phyloP scores from a whole-genome alignment of 805 yeast species.

The Spathaspora gorwiae region DNA sequence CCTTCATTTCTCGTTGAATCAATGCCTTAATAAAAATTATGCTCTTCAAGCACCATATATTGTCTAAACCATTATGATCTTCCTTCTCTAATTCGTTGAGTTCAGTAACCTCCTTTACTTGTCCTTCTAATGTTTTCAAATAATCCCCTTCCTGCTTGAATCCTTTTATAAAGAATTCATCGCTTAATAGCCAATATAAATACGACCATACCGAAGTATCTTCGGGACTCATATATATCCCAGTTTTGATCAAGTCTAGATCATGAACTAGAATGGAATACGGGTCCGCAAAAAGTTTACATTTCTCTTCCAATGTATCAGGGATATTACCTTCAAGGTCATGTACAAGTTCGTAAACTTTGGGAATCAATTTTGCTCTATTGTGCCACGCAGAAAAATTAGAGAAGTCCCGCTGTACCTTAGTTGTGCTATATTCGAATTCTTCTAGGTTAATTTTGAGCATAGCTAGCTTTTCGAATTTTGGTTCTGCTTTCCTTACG shows the following conservation, averaged over 20 bases:
- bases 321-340: constrained; percentile 3
- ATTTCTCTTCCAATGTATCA: constrained; percentile 1
- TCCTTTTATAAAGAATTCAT: constrained; percentile 31
- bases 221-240: constrained; percentile 87
- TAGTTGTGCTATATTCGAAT: constrained; percentile 69
- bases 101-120: constrained; percentile 50
- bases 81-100: constrained; percentile 70
- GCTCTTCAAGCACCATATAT: constrained; percentile 73
- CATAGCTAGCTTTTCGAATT: constrained; percentile 3
- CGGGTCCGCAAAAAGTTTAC: constrained; percentile 24
- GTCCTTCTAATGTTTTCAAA: constrained; percentile 36
- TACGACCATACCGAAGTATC: constrained; percentile 94
- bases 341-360: constrained; percentile 30
- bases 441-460: constrained; percentile 45
- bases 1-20: constrained; percentile 10
- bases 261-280: constrained; percentile 48
- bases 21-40: constrained; percentile 43
- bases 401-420: constrained; percentile 79
- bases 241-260: constrained; percentile 66
- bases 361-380: constrained; percentile 64
- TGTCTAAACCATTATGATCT: constrained; percentile 47
- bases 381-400: constrained; percentile 97
- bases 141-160: constrained; percentile 20
- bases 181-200: constrained; percentile 68
- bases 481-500: neutral